Conservation (phyloP, 2,329 filamentous ascomycete genomes). For the Tolypocladium cylindrosporum region DNA sequence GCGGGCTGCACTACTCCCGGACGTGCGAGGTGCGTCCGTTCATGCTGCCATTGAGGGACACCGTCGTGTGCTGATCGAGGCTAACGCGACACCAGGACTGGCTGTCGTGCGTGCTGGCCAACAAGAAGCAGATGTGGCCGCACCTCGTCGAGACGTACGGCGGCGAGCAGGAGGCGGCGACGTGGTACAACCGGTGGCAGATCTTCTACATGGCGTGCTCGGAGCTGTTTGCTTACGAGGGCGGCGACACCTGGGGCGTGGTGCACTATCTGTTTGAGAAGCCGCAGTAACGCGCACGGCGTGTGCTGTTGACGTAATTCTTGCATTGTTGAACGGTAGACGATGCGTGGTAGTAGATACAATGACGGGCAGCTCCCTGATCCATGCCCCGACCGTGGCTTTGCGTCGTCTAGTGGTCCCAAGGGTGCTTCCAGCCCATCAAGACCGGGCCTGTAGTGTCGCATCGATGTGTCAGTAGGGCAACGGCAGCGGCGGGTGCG, state of each 20-base stretch:
- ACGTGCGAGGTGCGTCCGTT: slow-evolving; percentile 49
- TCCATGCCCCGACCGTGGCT: not conserved
- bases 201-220: slow-evolving; percentile 64
- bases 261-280: slow-evolving; percentile 59
- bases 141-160: slow-evolving; percentile 57
- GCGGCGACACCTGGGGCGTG: slow-evolving; percentile 59
- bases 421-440: slow-evolving; percentile 90
- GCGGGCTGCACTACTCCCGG: slow-evolving; percentile 56
- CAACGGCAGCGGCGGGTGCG: not conserved
- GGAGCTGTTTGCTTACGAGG: slow-evolving; percentile 56
- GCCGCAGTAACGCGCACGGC: slow-evolving; percentile 10
- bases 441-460: slow-evolving; percentile 53
- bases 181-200: slow-evolving; percentile 63
- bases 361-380: not conserved
- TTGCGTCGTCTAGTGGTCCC: slow-evolving; percentile 59
- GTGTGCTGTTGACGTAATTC: not conserved
- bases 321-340: not conserved
- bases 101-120: slow-evolving; percentile 48
- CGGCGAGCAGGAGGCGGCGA: slow-evolving; percentile 39
- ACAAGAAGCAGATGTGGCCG: slow-evolving; percentile 52
- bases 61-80: not conserved
- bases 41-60: not conserved
- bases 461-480: not conserved
- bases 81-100: slow-evolving; percentile 35
- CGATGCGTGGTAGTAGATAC: not conserved